Conservation (phyloP, 1,139 yeast species). For the Sporopachydermia cereana region DNA sequence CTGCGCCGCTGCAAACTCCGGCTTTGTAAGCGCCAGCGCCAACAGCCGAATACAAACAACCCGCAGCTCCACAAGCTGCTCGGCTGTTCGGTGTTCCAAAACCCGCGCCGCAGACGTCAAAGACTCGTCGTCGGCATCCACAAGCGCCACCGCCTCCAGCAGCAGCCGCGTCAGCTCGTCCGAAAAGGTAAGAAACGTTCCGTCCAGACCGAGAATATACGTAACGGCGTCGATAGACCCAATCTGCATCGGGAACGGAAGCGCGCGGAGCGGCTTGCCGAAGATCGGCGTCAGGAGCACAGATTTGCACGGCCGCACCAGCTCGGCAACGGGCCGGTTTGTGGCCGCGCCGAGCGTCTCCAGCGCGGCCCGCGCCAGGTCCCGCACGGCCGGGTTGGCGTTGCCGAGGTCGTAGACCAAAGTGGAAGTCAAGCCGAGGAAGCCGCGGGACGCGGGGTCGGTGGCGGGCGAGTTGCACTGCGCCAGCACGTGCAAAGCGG, state of each 20-base stretch:
- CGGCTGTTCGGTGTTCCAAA: conserved; percentile 77
- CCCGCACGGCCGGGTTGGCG: conserved; percentile 72
- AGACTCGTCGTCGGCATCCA: conserved; percentile 96
- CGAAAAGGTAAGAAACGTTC: conserved; percentile 73
- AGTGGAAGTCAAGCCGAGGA: conserved; percentile 75
- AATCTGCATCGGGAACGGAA: conserved; percentile 97
- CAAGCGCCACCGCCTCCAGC: conserved; percentile 84
- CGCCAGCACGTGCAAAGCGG: conserved; percentile 51
- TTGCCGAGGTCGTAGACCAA: conserved; percentile 88
- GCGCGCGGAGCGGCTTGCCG: conserved; percentile 90
- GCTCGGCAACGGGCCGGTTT: conserved; percentile 52
- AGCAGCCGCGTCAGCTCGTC: conserved; percentile 79
- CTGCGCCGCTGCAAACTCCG: conserved; percentile 64
- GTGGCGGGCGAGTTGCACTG: conserved; percentile 53
- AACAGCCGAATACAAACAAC: conserved; percentile 81
- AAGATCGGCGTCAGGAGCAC: conserved; percentile 84
- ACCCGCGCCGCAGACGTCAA: conserved; percentile 78
- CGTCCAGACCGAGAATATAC: conserved; percentile 71
- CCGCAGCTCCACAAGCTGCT: conserved; percentile 74
- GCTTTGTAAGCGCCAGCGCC: conserved; percentile 73
- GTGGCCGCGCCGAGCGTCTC: conserved; percentile 59
- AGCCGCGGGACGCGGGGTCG: conserved; percentile 49
- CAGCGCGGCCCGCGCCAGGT: conserved; percentile 68
- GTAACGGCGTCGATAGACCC: conserved; percentile 96
- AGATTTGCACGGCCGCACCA: conserved; percentile 75